These are phyloP conservation scores for Acephala macrosclerotiorum DNA, from an alignment of 2,329 filamentous ascomycete genomes.

Conservation along the genomic window DNA sequence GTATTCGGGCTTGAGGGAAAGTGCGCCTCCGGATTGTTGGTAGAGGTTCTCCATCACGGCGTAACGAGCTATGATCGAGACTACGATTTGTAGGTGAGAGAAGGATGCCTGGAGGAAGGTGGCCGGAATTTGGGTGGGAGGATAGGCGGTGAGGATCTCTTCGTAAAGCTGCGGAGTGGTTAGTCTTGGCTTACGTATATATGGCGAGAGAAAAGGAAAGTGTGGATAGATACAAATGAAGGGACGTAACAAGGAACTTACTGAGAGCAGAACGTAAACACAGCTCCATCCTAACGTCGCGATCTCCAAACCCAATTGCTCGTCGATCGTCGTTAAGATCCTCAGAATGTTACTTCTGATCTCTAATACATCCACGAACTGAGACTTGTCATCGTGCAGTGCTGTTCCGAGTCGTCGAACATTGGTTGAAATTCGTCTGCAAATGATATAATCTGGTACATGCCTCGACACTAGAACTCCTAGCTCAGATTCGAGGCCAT, in stretches of 20 bases:
- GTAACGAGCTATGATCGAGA: slow-evolving; percentile 32
- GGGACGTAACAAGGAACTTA: too few species aligned
- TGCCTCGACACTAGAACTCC: not conserved
- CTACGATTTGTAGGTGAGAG: slow-evolving; percentile 25
- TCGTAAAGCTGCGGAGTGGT: slow-evolving; percentile 13
- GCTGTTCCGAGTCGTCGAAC: slow-evolving; percentile 6
- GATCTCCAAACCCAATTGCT: slow-evolving; percentile 27
- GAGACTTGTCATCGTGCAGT: slow-evolving; percentile 1
- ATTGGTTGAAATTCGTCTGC: slow-evolving; percentile 8
- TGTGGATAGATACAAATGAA: too few species aligned
- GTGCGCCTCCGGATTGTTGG: slow-evolving; percentile 18
- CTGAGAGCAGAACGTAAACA: slow-evolving; percentile 19
- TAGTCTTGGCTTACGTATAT: not conserved
- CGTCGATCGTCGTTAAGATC: slow-evolving; percentile 27
- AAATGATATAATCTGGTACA: slow-evolving; percentile 8
- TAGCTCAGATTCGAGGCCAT: slow-evolving; percentile 8
- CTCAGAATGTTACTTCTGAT: slow-evolving; percentile 22
- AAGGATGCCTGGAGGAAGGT: slow-evolving; percentile 15
- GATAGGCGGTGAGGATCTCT: not conserved
- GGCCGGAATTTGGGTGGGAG: not conserved
- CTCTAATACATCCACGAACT: slow-evolving; percentile 11
- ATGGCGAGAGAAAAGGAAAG: not conserved
- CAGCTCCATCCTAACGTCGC: slow-evolving; percentile 31
- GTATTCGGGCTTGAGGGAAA: slow-evolving; percentile 27
- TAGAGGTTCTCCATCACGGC: slow-evolving; percentile 37